Evolutionary conservation across 176 grass and related monocot species (phyloP), one percentile per base, ranked within the genome.

Genomic region (Aegilops tauschii): DNA sequence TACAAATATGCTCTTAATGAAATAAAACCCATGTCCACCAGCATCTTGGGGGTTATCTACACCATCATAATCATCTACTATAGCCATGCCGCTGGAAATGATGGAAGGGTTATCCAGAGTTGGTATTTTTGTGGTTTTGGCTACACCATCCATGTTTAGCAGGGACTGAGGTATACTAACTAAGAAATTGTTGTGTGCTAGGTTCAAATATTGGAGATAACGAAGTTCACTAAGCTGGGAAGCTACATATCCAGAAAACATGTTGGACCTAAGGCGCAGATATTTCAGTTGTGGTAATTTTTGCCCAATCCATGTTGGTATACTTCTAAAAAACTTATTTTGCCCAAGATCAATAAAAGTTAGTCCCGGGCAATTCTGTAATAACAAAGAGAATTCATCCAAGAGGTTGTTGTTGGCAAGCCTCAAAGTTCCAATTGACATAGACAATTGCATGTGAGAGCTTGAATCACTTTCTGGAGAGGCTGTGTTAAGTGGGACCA

Each of bases 221-320:
- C 25, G 6, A 42, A 90, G 79, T 54, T 4, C 61, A 44, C 63
- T 71, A 64, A 90, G 36, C 14, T 86, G n/a, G 5, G 47, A n/a
- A 65, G 56, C 76, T 83, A 91, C 84, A 21, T 66, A 27, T 9
- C 89, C 84, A 37, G 36, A 52, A 12, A 91, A 80, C 25, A 61
- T 78, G 65, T 86, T 90, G 18, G 71, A 86, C 37, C 71, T 56
- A 7, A 90, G 52, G 6, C 5, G 4, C 4, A 86, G 10, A 61
- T 56, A 30, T 54, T 13, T 13, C n/a, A 86, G 37, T 4, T 42
- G 5, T 4, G 18, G 1, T 30, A 83, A 3, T 12, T 76, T 79
- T 6, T 64, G 18, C 42, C 49, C 64, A 29, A 86, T 64, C 79
- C 83, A 86, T 6, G 9, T 4, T 59, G 83, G 79, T 76, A 90